phyloP scores from a whole-genome alignment of 2,329 filamentous ascomycete genomes.

The Aspergillus aculeatinus region DNA sequence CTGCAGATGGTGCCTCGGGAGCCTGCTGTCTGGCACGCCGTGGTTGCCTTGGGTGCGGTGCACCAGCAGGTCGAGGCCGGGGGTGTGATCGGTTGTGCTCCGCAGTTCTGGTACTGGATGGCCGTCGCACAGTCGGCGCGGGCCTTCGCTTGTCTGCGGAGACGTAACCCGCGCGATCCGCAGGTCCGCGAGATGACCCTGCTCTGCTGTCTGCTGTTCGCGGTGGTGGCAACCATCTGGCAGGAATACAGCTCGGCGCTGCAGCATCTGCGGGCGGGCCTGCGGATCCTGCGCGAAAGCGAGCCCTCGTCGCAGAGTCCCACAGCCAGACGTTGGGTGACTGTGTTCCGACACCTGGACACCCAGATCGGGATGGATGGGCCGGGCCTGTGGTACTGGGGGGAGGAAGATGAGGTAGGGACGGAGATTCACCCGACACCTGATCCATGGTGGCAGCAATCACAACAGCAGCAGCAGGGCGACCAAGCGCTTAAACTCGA shows the following conservation, averaged over 20 bases:
- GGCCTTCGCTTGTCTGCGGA: not conserved
- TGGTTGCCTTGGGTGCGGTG: not conserved
- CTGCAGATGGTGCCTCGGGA: not conserved
- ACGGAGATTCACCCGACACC: not conserved
- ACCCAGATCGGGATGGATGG: not conserved
- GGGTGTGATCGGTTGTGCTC: not conserved
- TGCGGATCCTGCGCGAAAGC: not conserved
- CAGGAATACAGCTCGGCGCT: not conserved
- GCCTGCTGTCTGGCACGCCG: slow-evolving; percentile 1
- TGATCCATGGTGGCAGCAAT: not conserved
- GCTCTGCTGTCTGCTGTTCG: slow-evolving; percentile 5
- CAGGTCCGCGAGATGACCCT: not conserved
- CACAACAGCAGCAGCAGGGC: not conserved
- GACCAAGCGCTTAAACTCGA: too few species aligned
- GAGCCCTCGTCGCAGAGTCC: not conserved
- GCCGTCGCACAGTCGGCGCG: not conserved
- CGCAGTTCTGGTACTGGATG: not conserved
- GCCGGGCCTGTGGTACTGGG: not conserved
- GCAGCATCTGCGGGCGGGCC: not conserved
- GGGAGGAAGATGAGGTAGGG: too few species aligned
- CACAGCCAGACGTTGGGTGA: not conserved
- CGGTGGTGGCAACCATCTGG: not conserved
- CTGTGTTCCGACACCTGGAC: slow-evolving; percentile 1
- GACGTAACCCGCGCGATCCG: not conserved
- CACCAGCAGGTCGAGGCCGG: not conserved